Evolutionary conservation across 768 basidiomycete species (phyloP).

Genomic region (Termitomyces sp.): DNA sequence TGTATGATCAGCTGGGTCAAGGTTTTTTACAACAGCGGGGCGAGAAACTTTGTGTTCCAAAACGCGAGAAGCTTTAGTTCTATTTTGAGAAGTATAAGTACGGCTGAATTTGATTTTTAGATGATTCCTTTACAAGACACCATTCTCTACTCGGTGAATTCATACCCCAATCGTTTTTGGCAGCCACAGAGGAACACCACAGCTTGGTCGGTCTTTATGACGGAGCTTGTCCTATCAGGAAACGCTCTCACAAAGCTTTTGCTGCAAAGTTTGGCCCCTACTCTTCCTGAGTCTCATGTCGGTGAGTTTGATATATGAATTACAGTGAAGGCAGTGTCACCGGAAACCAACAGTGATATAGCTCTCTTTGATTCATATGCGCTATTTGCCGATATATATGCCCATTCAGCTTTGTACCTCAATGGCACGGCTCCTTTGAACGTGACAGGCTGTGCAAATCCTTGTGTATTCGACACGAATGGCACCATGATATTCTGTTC

Average conservation of each 20-base stretch:
- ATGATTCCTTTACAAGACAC: slow-evolving; percentile 55
- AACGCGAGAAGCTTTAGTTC: slow-evolving; percentile 42
- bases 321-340: background rate
- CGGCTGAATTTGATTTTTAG: slow-evolving; percentile 21
- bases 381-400: slow-evolving; percentile 57
- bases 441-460: slow-evolving; percentile 46
- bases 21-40: slow-evolving; percentile 52
- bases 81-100: background rate
- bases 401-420: slow-evolving; percentile 46
- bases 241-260: slow-evolving; percentile 50
- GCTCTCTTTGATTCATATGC: slow-evolving; percentile 60
- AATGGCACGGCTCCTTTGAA: slow-evolving; percentile 65
- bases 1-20: slow-evolving; percentile 63
- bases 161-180: slow-evolving; percentile 53
- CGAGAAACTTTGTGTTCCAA: slow-evolving; percentile 66
- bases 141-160: slow-evolving; percentile 42
- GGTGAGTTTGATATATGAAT: slow-evolving; percentile 29
- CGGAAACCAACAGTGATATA: slow-evolving; percentile 16
- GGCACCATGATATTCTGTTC: slow-evolving; percentile 10
- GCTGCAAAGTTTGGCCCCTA: slow-evolving; percentile 43
- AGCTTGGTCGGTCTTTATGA: slow-evolving; percentile 55
- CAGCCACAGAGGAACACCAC: slow-evolving; percentile 47
- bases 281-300: slow-evolving; percentile 51
- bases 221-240: slow-evolving; percentile 46
- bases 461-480: slow-evolving; percentile 39